A percentile compares a stretch with the other conserved stretches of the same genome.
Evolutionary conservation across 352 stramenopile species (phyloP).

Genomic region (Blastocystis sp.): DNA sequence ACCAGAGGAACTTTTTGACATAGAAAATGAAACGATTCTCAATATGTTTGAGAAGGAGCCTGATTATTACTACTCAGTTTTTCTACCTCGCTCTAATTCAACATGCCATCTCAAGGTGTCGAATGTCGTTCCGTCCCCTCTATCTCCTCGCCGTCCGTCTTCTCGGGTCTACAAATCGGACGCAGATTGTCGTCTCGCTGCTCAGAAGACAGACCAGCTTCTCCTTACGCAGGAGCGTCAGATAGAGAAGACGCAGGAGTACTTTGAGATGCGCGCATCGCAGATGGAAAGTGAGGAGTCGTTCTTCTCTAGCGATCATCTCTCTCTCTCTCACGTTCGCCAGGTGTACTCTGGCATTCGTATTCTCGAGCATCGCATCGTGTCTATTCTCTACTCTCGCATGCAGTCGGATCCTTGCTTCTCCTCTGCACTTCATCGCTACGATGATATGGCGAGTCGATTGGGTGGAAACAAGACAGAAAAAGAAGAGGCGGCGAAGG

Average conservation of each 20-base stretch:
- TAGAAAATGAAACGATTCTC: not conserved
- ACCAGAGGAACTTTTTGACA: not conserved
- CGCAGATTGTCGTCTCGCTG: not conserved
- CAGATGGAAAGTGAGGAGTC: not conserved
- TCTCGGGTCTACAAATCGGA: not conserved
- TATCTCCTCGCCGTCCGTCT: not conserved
- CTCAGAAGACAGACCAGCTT: not conserved
- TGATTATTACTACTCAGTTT: not conserved
- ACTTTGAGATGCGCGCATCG: not conserved
- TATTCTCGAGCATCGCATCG: not conserved
- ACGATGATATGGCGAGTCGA: not conserved
- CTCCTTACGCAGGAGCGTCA: not conserved
- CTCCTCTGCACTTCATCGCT: not conserved
- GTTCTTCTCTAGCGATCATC: not conserved
- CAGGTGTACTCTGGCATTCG: not conserved
- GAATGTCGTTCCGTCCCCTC: not conserved
- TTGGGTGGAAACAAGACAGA: not conserved
- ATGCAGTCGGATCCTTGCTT: not conserved
- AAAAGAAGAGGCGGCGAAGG: not conserved
- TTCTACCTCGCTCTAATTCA: not conserved
- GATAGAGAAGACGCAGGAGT: not conserved
- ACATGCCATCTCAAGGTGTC: not conserved
- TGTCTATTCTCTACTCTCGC: not conserved
- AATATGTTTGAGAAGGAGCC: not conserved
- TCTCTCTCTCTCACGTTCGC: not conserved